Conservation (phyloP, 78 protist species). For the Speleostelium caveatum region DNA sequence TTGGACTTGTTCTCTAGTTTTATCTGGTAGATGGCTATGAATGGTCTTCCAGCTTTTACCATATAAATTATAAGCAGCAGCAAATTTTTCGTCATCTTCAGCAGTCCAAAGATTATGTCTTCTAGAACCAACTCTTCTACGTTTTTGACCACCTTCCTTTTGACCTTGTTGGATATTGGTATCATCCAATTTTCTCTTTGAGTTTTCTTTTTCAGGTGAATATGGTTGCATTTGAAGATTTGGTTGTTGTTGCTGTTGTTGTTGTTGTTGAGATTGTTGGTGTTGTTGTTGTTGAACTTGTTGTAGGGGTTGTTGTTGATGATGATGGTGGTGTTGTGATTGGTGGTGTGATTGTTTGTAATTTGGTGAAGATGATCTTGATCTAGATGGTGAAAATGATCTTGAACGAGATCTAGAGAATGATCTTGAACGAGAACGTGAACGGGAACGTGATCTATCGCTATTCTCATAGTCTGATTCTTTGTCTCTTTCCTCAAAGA, state of each 20-base stretch:
- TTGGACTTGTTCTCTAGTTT: slow-evolving; percentile 79
- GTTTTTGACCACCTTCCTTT: not conserved
- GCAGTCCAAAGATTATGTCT: slow-evolving; percentile 69
- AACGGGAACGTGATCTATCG: slow-evolving; percentile 1
- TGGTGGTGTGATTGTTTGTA: slow-evolving; percentile 18
- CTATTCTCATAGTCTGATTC: slow-evolving; percentile 1
- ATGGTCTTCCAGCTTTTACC: slow-evolving; percentile 81
- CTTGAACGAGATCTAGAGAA: not conserved
- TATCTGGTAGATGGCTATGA: slow-evolving; percentile 67
- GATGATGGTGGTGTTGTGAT: slow-evolving; percentile 37
- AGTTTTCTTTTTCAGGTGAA: not conserved
- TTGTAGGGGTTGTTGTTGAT: slow-evolving; percentile 2
- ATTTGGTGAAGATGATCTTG: slow-evolving; percentile 26
- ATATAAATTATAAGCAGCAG: slow-evolving; percentile 56
- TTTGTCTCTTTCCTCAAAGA: slow-evolving; percentile 30
- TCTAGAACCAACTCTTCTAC: slow-evolving; percentile 52
- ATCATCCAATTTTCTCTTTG: not conserved
- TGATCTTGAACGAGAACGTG: not conserved
- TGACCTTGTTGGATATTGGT: not conserved
- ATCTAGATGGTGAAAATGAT: not conserved
- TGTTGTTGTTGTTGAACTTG: slow-evolving; percentile 24
- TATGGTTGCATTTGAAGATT: not conserved
- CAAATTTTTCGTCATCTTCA: slow-evolving; percentile 72
- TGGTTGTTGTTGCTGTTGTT: slow-evolving; percentile 19
- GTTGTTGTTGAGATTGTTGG: slow-evolving; percentile 18